phyloP scores from a whole-genome alignment of 139 green algal species.

The Chara braunii region DNA sequence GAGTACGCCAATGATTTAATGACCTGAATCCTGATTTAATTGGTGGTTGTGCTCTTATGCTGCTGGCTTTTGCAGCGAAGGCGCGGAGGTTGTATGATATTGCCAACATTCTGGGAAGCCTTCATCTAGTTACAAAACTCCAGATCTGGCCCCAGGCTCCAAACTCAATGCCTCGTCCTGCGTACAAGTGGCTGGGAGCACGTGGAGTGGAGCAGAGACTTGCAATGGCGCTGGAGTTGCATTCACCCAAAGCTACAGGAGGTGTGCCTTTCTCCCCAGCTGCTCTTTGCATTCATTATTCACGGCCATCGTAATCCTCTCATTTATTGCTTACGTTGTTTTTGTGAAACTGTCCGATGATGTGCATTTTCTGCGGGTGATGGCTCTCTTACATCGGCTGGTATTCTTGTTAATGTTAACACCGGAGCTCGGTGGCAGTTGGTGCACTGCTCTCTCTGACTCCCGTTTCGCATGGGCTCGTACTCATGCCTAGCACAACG shows the following conservation, averaged over 20 bases:
- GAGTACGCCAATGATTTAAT: neutral
- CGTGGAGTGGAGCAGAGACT: conserved; percentile 1
- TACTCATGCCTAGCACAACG: no score
- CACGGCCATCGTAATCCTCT: no score
- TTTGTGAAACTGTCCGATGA: no score
- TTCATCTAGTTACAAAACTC: conserved; percentile 50
- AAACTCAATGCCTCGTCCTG: neutral
- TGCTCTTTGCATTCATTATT: no score
- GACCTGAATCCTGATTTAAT: neutral
- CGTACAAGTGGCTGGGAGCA: conserved; percentile 19
- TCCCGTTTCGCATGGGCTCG: no score
- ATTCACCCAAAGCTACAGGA: neutral
- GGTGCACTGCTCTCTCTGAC: no score
- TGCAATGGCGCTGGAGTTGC: neutral
- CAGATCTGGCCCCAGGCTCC: neutral
- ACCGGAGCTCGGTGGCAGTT: no score
- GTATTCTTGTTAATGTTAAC: no score
- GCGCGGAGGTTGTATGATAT: conserved; percentile 68
- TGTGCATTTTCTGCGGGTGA: no score
- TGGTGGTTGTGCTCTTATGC: neutral
- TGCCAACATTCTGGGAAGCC: conserved; percentile 58
- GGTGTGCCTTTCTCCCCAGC: no score
- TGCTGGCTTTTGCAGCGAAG: conserved; percentile 28
- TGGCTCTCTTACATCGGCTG: no score
- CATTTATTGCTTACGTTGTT: no score